Conservation (phyloP, 352 stramenopile genomes). For the Phytophthora pistaciae region DNA sequence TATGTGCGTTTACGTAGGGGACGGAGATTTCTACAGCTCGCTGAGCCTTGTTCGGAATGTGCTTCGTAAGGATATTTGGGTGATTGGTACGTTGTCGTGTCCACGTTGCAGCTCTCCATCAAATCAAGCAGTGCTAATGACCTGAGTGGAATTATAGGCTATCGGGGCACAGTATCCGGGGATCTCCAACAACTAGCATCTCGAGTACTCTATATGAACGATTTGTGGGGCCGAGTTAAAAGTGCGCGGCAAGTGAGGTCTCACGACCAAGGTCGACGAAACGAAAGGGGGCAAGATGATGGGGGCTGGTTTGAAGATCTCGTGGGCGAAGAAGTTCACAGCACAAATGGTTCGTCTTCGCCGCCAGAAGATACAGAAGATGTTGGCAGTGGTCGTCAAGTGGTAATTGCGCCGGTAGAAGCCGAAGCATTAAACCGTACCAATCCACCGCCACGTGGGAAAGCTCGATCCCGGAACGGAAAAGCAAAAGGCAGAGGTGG, state of each 20-base stretch:
- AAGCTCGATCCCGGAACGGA: constrained; percentile 27
- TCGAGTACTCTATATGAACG: constrained; percentile 78
- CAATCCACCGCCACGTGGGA: constrained; percentile 14
- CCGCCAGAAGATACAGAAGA: constrained; percentile 22
- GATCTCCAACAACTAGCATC: constrained; percentile 84
- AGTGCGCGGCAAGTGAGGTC: constrained; percentile 9
- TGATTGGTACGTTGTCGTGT: constrained; percentile 65
- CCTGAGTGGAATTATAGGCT: constrained; percentile 46
- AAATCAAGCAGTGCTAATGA: neutral
- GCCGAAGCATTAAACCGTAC: constrained; percentile 8
- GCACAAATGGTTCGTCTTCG: constrained; percentile 16
- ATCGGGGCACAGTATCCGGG: constrained; percentile 73
- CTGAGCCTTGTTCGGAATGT: constrained; percentile 86
- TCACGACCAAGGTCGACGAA: constrained; percentile 19
- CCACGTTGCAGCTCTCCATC: neutral
- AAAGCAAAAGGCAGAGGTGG: constrained; percentile 27
- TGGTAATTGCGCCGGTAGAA: constrained; percentile 33
- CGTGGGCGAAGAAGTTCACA: constrained; percentile 20
- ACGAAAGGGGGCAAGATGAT: constrained; percentile 12
- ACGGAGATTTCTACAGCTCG: constrained; percentile 90
- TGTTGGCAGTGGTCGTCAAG: constrained; percentile 34
- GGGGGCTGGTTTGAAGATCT: constrained; percentile 37
- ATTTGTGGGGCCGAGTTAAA: constrained; percentile 68
- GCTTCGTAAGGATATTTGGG: constrained; percentile 86
- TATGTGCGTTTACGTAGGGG: constrained; percentile 48